Evolutionary conservation across 805 yeast species (phyloP).

Genomic region (Ogataea saltuana): DNA sequence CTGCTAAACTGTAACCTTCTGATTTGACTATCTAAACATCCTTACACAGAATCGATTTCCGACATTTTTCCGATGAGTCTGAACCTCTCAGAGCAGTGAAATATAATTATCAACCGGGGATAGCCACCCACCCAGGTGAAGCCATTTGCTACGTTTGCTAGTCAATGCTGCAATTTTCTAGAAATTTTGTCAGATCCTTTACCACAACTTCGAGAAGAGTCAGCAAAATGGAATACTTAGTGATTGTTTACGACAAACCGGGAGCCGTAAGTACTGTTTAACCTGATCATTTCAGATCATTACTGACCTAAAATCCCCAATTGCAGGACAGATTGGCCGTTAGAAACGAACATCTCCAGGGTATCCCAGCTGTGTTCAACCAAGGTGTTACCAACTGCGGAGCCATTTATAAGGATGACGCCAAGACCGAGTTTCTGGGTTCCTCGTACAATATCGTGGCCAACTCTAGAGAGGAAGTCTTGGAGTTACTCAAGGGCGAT

Average conservation of each 20-base stretch:
- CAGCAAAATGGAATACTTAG: slow-evolving; percentile 57
- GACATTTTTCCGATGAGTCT: too few relatives aligned
- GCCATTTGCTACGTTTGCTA: too few relatives aligned
- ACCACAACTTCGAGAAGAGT: slow-evolving; percentile 6
- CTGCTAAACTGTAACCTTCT: too few relatives aligned
- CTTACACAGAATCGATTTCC: too few relatives aligned
- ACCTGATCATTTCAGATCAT: neutral
- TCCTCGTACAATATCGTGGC: slow-evolving; percentile 65
- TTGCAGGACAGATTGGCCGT: slow-evolving; percentile 47
- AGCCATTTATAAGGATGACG: slow-evolving; percentile 51
- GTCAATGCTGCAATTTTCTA: slow-evolving; percentile 2
- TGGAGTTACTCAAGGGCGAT: slow-evolving; percentile 64
- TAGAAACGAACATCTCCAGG: slow-evolving; percentile 55
- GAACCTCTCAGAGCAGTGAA: too few relatives aligned
- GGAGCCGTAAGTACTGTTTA: slow-evolving; percentile 37
- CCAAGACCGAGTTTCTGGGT: slow-evolving; percentile 61
- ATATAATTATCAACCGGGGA: too few relatives aligned
- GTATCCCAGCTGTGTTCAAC: slow-evolving; percentile 42
- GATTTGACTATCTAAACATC: too few relatives aligned
- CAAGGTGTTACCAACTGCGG: slow-evolving; percentile 52
- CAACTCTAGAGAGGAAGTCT: slow-evolving; percentile 61
- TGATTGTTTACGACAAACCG: slow-evolving; percentile 68
- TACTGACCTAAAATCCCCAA: neutral
- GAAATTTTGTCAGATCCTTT: neutral
- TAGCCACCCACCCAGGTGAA: too few relatives aligned